These are phyloP conservation scores for Zygoascus flipseniorum DNA, from an alignment of 805 yeast genomes.

Conservation along the genomic window DNA sequence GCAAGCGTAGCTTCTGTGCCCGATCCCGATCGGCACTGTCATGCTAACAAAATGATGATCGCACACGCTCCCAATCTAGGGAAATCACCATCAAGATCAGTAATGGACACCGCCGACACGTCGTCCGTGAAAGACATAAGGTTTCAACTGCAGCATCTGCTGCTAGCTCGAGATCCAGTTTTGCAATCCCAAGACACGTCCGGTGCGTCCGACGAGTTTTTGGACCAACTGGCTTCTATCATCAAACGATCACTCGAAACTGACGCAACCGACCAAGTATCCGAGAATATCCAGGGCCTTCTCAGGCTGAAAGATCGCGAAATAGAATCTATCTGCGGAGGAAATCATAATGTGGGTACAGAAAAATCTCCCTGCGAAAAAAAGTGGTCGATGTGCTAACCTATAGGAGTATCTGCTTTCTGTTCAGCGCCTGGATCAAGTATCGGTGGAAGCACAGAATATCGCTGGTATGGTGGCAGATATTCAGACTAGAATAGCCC, in stretches of 20 bases:
- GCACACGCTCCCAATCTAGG: background rate
- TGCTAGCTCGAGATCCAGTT: constrained; percentile 16
- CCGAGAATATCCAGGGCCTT: constrained; percentile 46
- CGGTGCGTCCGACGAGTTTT: constrained; percentile 45
- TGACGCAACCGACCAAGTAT: constrained; percentile 47
- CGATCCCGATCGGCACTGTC: too few relatives aligned
- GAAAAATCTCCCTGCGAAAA: background rate
- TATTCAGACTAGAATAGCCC: constrained; percentile 50
- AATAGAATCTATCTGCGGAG: constrained; percentile 52
- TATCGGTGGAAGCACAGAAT: constrained; percentile 48
- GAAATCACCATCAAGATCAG: background rate
- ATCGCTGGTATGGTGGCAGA: constrained; percentile 47
- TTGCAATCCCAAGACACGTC: constrained; percentile 7
- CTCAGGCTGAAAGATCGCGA: constrained; percentile 56
- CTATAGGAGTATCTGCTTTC: constrained; percentile 34
- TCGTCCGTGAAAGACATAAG: constrained; percentile 12
- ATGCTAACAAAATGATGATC: too few relatives aligned
- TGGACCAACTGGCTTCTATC: constrained; percentile 74
- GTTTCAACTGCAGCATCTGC: constrained; percentile 17
- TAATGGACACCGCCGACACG: constrained; percentile 2
- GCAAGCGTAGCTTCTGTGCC: too few relatives aligned
- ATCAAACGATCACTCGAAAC: constrained; percentile 53
- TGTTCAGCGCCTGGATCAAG: constrained; percentile 52
- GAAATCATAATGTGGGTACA: constrained; percentile 37
- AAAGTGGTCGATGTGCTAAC: background rate